These are phyloP conservation scores for Pneumocystis sp. DNA, from an alignment of 1,139 yeast species.

Conservation along the genomic window DNA sequence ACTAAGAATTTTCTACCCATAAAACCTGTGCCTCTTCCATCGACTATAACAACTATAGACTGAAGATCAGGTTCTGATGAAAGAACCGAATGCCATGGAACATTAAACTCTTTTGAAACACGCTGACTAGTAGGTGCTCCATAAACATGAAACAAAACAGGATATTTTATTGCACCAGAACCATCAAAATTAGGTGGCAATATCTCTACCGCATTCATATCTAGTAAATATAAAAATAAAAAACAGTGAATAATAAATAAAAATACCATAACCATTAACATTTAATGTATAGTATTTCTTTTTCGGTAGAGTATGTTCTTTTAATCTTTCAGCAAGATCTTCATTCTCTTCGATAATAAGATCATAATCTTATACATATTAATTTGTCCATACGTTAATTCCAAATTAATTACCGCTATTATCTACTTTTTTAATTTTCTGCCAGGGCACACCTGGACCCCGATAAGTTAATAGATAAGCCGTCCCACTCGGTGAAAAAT, in stretches of 20 bases:
- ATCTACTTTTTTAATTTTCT: constrained; percentile 36
- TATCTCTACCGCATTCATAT: constrained; percentile 54
- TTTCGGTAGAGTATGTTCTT: constrained; percentile 16
- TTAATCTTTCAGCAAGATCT: constrained; percentile 8
- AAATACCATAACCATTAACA: constrained; percentile 22
- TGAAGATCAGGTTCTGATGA: constrained; percentile 50
- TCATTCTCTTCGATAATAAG: constrained; percentile 12
- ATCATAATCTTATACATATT: constrained; percentile 11
- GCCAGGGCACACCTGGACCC: constrained; percentile 60
- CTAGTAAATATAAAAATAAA: not conserved
- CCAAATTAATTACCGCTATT: constrained; percentile 12
- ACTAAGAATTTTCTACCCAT: constrained; percentile 65
- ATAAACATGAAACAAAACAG: constrained; percentile 67
- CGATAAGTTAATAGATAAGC: constrained; percentile 38
- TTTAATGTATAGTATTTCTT: constrained; percentile 21
- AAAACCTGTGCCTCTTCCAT: constrained; percentile 91
- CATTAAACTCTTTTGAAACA: constrained; percentile 37
- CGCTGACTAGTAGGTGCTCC: constrained; percentile 93
- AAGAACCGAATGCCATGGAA: constrained; percentile 56
- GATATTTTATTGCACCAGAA: constrained; percentile 38
- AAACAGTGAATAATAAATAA: too few species aligned
- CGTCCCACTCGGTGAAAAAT: constrained; percentile 46
- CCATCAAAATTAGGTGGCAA: constrained; percentile 57
- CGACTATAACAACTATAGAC: constrained; percentile 57
- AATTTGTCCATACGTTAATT: not conserved